Conservation (phyloP, 805 yeast species). For the Helenozyma rhizophorensis region DNA sequence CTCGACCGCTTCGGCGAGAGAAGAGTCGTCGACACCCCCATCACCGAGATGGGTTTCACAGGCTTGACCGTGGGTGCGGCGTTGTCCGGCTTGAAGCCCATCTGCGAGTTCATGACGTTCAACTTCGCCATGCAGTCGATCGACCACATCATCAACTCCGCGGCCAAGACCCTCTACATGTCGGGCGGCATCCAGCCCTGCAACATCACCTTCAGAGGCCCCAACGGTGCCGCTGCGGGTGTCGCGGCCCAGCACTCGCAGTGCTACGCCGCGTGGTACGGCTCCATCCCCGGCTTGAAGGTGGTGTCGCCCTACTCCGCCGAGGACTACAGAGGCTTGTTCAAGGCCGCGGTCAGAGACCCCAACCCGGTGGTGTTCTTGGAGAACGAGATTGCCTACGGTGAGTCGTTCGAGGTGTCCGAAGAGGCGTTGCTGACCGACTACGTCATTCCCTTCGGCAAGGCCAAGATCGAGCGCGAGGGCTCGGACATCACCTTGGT, state of each 20-base stretch:
- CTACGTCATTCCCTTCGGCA: constrained; percentile 87
- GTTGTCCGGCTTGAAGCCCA: constrained; percentile 93
- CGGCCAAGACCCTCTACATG: constrained; percentile 98
- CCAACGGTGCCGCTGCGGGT: constrained; percentile 99
- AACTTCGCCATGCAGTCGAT: constrained; percentile 99
- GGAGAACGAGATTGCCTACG: constrained; percentile 94
- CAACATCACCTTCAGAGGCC: constrained; percentile 97
- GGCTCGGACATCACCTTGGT: constrained; percentile 90
- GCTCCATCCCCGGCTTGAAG: constrained; percentile 95
- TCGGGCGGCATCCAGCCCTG: constrained; percentile 98
- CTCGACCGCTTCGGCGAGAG: constrained; percentile 93
- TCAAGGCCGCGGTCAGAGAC: constrained; percentile 96
- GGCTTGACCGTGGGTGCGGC: constrained; percentile 95
- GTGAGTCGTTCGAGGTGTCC: constrained; percentile 83
- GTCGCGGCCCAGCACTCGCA: constrained; percentile 99
- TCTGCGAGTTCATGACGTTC: constrained; percentile 98
- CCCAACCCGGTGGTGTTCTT: constrained; percentile 96
- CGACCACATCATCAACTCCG: constrained; percentile 97
- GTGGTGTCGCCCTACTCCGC: constrained; percentile 94
- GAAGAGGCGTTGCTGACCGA: constrained; percentile 89
- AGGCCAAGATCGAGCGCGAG: constrained; percentile 91
- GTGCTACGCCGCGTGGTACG: constrained; percentile 97
- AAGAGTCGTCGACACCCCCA: constrained; percentile 93
- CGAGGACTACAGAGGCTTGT: constrained; percentile 92
- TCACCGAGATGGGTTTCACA: constrained; percentile 98